These are phyloP conservation scores for Crithidia brevicula DNA, from an alignment of 208 protist species.

Conservation along the genomic window DNA sequence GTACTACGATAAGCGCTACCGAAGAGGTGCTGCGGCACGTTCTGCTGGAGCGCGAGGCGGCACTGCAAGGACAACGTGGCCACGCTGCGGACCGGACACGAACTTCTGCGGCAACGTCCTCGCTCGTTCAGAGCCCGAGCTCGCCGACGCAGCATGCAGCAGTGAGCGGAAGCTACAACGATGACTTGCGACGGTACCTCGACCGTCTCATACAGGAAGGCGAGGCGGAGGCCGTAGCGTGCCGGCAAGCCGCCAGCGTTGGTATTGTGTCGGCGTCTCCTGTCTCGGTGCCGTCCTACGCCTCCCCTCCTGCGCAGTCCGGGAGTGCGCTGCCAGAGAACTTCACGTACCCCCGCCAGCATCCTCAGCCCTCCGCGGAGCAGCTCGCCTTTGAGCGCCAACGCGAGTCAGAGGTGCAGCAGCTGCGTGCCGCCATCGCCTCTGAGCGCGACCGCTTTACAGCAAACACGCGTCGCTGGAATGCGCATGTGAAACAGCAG, in stretches of 20 bases:
- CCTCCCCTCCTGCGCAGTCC: not conserved
- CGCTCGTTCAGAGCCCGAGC: slow-evolving; percentile 14
- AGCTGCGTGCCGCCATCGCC: slow-evolving; percentile 56
- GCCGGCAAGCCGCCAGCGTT: slow-evolving; percentile 5
- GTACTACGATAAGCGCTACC: slow-evolving; percentile 1
- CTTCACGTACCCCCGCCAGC: not conserved
- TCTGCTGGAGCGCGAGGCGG: slow-evolving; percentile 29
- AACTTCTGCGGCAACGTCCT: not conserved
- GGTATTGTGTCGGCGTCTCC: not conserved
- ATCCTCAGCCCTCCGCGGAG: not conserved
- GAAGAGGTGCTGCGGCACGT: slow-evolving; percentile 25
- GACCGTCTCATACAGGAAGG: slow-evolving; percentile 40
- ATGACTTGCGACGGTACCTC: slow-evolving; percentile 34
- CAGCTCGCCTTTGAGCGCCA: slow-evolving; percentile 9
- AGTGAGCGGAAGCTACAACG: not conserved
- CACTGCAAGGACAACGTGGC: not conserved
- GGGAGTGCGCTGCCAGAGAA: not conserved
- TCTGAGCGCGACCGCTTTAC: slow-evolving; percentile 32
- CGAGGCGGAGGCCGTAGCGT: slow-evolving; percentile 28
- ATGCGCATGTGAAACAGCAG: slow-evolving; percentile 8
- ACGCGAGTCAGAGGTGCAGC: slow-evolving; percentile 27
- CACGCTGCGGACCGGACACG: not conserved
- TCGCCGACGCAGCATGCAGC: not conserved
- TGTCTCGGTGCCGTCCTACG: not conserved
- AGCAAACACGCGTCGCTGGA: slow-evolving; percentile 16